Evolutionary conservation across 2,329 filamentous ascomycete genomes (phyloP), one percentile per base, ranked within the genome.

Genomic region (Alternaria angustiovoidea): DNA sequence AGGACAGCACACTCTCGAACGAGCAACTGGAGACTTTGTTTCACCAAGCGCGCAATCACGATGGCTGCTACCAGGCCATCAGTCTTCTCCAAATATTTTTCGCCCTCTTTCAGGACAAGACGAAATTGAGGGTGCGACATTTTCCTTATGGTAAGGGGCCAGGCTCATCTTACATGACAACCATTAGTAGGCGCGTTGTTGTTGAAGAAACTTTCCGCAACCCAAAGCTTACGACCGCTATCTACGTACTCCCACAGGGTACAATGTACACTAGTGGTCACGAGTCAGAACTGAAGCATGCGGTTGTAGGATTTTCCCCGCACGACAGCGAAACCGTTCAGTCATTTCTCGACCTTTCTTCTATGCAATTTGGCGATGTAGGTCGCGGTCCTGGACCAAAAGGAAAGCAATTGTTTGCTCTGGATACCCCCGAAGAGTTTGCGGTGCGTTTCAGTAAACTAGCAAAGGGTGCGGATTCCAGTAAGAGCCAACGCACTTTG

Each of bases 301-400:
- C 52, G 7, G 52, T 54, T 11, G 30, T 54, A 28, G 42, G 52
- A 38, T 54, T 54, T 24, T 54, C 42, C 22, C 32, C 42, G 11
- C 41, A 28, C n/a, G 42, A 39, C 14, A 54, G 52, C 42, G 32
- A 44, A 14, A 47, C 52, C 5, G 52, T 54, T 16, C 32, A 26
- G 22, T 46, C 52, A 5, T 54, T 54, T 26, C 44, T 54, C 22
- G 52, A 54, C 20, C 52, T 54, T 8, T 54, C 52, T 5, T 54
- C 52, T 9, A 54, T 54, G 52, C 52, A 54, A 20, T 54, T 54
- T 38, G 52, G 52, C 16, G 52, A 54, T 24, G 8, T 47, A 46
- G 52, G 52, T 28, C 52, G 52, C 7, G 52, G 52, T 1, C 52
- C 42, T 8, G 52, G 52, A 6, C 52, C 52, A 16, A 54, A 47